phyloP scores from a whole-genome alignment of 108 stramenopile species.

The Nannochloropsis gaditana region DNA sequence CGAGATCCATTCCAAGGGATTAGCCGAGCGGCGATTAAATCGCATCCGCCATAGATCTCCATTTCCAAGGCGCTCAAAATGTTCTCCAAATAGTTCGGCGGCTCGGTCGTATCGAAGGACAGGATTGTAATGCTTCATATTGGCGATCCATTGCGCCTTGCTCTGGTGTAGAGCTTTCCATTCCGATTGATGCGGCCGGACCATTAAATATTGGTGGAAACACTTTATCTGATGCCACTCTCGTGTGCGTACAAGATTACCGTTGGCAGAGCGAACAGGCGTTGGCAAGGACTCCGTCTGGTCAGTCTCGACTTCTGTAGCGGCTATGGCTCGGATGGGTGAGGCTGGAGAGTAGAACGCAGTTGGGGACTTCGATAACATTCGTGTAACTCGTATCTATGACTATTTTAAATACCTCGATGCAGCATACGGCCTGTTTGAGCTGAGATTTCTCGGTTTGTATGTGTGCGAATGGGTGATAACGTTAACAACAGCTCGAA shows the following conservation, averaged over 20 bases:
- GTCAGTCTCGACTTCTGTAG: too few relatives aligned
- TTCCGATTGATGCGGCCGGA: conserved; percentile 10
- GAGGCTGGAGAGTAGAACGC: too few relatives aligned
- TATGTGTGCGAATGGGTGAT: too few relatives aligned
- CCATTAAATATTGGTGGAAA: conserved; percentile 2
- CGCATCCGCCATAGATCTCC: not conserved
- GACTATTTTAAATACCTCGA: too few relatives aligned
- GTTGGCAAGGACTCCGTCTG: not conserved
- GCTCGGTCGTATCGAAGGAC: not conserved
- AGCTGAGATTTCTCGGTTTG: too few relatives aligned
- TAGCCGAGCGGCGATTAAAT: conserved; percentile 19
- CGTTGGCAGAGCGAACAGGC: conserved; percentile 9
- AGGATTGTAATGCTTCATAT: conserved; percentile 20
- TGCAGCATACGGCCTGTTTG: too few relatives aligned
- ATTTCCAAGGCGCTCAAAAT: conserved; percentile 11
- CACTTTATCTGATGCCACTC: conserved; percentile 7
- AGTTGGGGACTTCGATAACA: too few relatives aligned
- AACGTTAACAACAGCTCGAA: too few relatives aligned
- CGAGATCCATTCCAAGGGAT: not conserved
- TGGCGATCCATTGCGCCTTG: conserved; percentile 13
- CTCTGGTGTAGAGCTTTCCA: conserved; percentile 14
- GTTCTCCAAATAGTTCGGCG: not conserved
- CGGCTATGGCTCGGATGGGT: too few relatives aligned
- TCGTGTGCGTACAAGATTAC: not conserved
- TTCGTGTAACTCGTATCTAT: too few relatives aligned